Percentiles rank a stretch among this genome's conserved stretches.
Evolutionary conservation across 164 flowering plant genomes (phyloP).

Genomic region (Piper betle): DNA sequence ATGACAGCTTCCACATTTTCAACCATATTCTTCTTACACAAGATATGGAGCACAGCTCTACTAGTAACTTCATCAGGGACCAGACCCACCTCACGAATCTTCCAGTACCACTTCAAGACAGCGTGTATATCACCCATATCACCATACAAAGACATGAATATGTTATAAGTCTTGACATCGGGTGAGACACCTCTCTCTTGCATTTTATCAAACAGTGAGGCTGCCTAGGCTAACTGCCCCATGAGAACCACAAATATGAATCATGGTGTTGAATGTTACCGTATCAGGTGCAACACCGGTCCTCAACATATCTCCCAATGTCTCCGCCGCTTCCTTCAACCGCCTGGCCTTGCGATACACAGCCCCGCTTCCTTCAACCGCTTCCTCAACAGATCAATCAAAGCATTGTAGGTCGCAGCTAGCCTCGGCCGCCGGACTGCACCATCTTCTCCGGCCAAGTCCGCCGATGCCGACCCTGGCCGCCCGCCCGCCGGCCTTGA

Average conservation of each 20-base stretch:
- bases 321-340: constrained; percentile 60
- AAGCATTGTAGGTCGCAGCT: constrained; percentile 62
- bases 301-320: constrained; percentile 69
- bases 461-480: background rate
- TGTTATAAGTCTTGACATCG: constrained; percentile 78
- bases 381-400: constrained; percentile 88
- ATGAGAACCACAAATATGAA: constrained; percentile 63
- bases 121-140: constrained; percentile 41
- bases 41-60: too few relatives aligned
- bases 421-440: constrained; percentile 34
- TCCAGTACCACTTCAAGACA: too few relatives aligned
- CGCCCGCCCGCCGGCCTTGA: constrained; percentile 51
- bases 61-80: too few relatives aligned
- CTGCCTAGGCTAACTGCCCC: constrained; percentile 75
- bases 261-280: constrained; percentile 87
- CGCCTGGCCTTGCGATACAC: constrained; percentile 92
- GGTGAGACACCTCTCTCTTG: constrained; percentile 61
- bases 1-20: too few relatives aligned
- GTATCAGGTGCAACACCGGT: constrained; percentile 68
- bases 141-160: constrained; percentile 65
- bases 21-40: too few relatives aligned
- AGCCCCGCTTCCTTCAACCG: constrained; percentile 76
- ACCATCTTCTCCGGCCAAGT: constrained; percentile 13
- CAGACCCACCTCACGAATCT: too few relatives aligned
- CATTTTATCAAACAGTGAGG: constrained; percentile 64